Conservation (phyloP, 257 asterid genomes). For the Nicotiana tabacum region DNA sequence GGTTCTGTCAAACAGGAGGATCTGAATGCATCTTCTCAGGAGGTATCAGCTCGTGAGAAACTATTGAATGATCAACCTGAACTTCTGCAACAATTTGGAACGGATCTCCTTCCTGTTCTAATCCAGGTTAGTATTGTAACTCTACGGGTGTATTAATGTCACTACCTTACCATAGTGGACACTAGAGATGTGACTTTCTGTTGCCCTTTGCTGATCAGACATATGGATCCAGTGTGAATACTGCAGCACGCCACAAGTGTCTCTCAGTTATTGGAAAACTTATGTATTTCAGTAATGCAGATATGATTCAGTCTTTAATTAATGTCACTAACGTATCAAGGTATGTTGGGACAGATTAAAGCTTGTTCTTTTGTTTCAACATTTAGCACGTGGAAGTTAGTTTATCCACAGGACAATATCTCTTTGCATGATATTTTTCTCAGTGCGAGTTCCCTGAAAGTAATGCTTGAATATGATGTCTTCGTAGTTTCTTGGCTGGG, state of each 20-base stretch:
- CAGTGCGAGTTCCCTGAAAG: neutral
- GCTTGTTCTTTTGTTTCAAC: neutral
- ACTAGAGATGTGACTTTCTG: neutral
- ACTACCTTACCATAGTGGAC: slow-evolving; percentile 1
- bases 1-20: slow-evolving; percentile 72
- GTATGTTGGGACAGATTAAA: slow-evolving; percentile 26
- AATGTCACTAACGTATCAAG: slow-evolving; percentile 79
- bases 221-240: slow-evolving; percentile 95
- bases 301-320: slow-evolving; percentile 68
- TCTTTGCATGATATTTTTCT: slow-evolving; percentile 1
- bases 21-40: slow-evolving; percentile 46
- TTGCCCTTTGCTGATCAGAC: slow-evolving; percentile 44
- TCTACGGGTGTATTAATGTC: neutral
- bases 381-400: neutral
- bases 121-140: slow-evolving; percentile 57
- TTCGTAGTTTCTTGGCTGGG: slow-evolving; percentile 83
- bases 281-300: slow-evolving; percentile 90
- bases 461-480: neutral
- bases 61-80: slow-evolving; percentile 89
- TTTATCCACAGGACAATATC: neutral
- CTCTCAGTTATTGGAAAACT: slow-evolving; percentile 92
- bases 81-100: slow-evolving; percentile 87
- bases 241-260: slow-evolving; percentile 95
- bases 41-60: slow-evolving; percentile 68
- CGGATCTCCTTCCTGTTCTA: slow-evolving; percentile 89